Evolutionary conservation across 805 yeast species (phyloP).

Genomic region (Candida corydali): DNA sequence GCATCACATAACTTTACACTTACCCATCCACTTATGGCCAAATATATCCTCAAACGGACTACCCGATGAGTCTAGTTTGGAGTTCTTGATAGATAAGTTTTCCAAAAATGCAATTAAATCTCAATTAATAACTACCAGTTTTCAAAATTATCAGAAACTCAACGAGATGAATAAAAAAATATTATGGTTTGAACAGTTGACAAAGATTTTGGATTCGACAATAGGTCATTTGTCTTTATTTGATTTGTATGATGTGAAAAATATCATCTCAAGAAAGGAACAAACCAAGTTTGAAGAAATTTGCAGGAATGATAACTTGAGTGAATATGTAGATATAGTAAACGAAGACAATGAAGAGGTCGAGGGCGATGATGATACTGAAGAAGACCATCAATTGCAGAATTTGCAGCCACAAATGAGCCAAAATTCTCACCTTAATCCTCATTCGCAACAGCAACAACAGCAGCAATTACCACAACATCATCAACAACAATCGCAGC

Average conservation of each 20-base stretch:
- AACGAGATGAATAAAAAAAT: constrained; percentile 6
- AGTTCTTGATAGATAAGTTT: constrained; percentile 4
- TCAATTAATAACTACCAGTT: constrained; percentile 6
- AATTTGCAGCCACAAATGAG: too few species aligned
- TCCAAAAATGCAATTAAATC: constrained; percentile 5
- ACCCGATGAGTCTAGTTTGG: constrained; percentile 10
- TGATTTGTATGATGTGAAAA: constrained; percentile 11
- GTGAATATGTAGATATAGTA: constrained; percentile 10
- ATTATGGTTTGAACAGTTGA: constrained; percentile 10
- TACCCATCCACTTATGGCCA: constrained; percentile 13
- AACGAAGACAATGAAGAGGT: constrained; percentile 4
- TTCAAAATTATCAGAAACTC: constrained; percentile 8
- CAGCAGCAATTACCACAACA: background rate
- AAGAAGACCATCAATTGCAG: background rate
- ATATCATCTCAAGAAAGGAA: constrained; percentile 8
- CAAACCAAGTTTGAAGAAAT: constrained; percentile 11
- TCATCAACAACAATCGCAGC: background rate
- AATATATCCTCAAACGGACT: background rate
- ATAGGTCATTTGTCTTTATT: constrained; percentile 10
- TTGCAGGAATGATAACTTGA: constrained; percentile 12
- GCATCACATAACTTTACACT: constrained; percentile 8
- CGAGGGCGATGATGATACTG: constrained; percentile 7
- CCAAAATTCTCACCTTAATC: too few species aligned
- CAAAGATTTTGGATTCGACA: constrained; percentile 6
- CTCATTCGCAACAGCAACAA: too few species aligned